Conservation (phyloP, 495 filamentous ascomycete genomes). For the Penicillium antarcticum region DNA sequence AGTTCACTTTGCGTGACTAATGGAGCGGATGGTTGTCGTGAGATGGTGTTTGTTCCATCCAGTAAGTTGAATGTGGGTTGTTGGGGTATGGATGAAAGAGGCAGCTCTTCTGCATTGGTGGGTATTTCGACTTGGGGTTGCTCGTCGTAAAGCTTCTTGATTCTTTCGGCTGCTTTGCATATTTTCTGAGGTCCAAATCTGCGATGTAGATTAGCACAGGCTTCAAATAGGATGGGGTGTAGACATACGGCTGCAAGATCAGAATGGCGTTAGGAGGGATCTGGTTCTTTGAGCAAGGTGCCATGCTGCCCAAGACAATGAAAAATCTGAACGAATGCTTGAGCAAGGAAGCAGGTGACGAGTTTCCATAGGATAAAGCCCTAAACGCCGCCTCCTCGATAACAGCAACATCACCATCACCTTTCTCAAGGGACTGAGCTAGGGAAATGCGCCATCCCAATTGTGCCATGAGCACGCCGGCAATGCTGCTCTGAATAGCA, state of each 20-base stretch:
- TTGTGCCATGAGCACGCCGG: constrained; percentile 2
- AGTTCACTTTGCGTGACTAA: no score
- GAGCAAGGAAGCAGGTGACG: not conserved
- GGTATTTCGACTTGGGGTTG: not conserved
- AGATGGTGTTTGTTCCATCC: no score
- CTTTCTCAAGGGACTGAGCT: constrained; percentile 5
- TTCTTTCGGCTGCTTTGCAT: not conserved
- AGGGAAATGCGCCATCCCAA: constrained; percentile 6
- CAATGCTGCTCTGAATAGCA: constrained; percentile 17
- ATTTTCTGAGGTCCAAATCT: constrained; percentile 18
- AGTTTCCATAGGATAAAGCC: not conserved
- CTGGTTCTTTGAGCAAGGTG: not conserved
- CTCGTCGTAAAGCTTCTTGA: not conserved
- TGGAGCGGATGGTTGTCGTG: no score
- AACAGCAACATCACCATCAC: constrained; percentile 11
- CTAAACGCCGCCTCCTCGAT: constrained; percentile 14
- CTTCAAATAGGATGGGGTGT: not conserved
- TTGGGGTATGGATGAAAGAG: not conserved
- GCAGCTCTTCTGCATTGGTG: not conserved
- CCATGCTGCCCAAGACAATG: constrained; percentile 11
- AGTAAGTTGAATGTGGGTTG: no score
- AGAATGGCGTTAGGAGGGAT: constrained; percentile 4
- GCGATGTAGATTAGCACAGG: not conserved
- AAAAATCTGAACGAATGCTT: constrained; percentile 7
- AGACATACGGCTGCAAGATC: constrained; percentile 16